Conservation (phyloP, 176 grass and related monocot genomes). For the Ensete glaucum region DNA sequence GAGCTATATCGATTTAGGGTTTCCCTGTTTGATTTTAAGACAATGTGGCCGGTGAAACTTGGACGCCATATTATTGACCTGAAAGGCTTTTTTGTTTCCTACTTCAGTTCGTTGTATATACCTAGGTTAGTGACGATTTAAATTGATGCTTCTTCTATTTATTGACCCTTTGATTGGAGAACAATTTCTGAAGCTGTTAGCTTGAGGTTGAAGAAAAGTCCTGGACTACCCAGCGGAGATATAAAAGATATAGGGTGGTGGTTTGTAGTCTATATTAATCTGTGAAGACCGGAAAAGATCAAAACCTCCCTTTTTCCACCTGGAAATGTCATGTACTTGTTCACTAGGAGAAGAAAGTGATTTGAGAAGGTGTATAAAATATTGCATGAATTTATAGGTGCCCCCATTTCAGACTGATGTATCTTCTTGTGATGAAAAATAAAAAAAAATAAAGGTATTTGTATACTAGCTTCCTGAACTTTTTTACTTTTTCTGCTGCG, state of each 20-base stretch:
- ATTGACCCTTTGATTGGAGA: neutral
- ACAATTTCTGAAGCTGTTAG: neutral
- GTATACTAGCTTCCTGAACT: neutral
- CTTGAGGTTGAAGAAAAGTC: neutral
- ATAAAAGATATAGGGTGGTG: neutral
- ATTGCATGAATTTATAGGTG: neutral
- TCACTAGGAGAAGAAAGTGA: neutral
- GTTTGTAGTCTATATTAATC: no score
- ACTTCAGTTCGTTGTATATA: no score
- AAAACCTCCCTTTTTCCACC: no score
- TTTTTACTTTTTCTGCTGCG: neutral
- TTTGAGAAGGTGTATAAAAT: neutral
- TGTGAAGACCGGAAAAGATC: no score
- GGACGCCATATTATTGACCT: neutral
- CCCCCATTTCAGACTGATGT: neutral
- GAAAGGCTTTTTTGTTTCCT: neutral
- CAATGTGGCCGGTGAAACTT: neutral
- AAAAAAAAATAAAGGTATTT: neutral
- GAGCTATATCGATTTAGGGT: constrained; percentile 26
- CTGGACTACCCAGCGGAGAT: neutral
- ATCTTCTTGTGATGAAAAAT: neutral
- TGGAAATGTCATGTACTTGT: neutral
- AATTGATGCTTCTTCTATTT: neutral
- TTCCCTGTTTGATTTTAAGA: constrained; percentile 5
- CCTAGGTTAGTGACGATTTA: no score